Base-by-base conservation (phyloP, 306 rosid species). In the Argentina anserina region DNA sequence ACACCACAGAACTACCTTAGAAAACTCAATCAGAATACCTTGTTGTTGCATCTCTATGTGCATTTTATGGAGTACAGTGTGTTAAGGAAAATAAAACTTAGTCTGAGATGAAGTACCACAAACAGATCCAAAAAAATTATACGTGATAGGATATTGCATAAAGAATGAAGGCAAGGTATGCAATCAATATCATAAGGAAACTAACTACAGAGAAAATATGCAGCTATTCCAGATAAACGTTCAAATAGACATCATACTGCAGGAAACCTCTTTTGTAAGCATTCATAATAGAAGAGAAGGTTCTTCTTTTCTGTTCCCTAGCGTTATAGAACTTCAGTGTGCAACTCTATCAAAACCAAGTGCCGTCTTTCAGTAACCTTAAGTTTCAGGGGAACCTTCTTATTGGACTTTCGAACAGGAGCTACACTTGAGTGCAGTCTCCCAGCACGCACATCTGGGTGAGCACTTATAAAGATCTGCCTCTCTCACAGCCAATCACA, bases 261-360 rank as follows among this genome's bases (percentile, higher is more conserved):
- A 9, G 5, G 14, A 3, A 21, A 49, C 11, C 61, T 55, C 33
- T 55, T 1, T 0, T 26, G 20, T 58, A 28, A 28, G 10, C 37
- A 58, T 28, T 58, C n/a, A 13, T 6, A 13, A 28, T 34, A 63
- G 76, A 77, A 42, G 42, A 70, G 31, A 46, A 29, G 29, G 5
- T 31, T 68, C 72, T 20, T 23, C 20, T 20, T 33, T n/a, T 9
- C 4, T 21, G 12, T 21, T 20, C 3, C 61, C 42, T 69, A 14
- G 7, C 9, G 12, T 49, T 47, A 5, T 21, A 34, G 25, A 37
- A 33, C 43, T 69, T 69, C 8, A 40, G 37, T 7, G 63, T 69
- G 46, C 12, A 69, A 21, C 63, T 33, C 72, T 50, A 69, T 69
- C 41, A 69, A 49, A 69, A 47, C 13, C 3, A 20, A 69, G 46